Conservation (phyloP, 305 asterid genomes). For the Vinca major region DNA sequence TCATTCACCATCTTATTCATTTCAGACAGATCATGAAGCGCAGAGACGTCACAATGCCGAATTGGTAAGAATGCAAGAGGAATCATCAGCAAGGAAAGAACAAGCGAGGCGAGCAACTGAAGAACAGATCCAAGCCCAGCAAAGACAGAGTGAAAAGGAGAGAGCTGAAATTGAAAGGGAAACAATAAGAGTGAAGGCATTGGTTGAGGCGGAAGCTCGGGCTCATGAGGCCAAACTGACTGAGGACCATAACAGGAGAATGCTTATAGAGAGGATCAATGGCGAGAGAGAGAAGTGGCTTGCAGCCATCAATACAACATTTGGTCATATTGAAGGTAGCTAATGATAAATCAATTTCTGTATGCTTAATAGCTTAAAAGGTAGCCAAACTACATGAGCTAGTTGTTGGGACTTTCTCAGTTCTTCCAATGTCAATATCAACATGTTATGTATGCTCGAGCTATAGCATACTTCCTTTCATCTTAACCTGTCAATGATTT, state of each 20-base stretch:
- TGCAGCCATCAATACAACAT: slow-evolving; percentile 86
- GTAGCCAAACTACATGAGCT: not conserved
- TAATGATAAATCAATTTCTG: slow-evolving; percentile 4
- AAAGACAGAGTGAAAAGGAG: slow-evolving; percentile 79
- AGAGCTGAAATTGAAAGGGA: slow-evolving; percentile 90
- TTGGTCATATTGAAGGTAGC: slow-evolving; percentile 87
- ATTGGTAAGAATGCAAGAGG: slow-evolving; percentile 89
- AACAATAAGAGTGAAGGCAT: slow-evolving; percentile 78
- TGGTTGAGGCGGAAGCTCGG: slow-evolving; percentile 93
- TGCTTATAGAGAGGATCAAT: slow-evolving; percentile 67
- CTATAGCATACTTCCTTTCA: too few species aligned
- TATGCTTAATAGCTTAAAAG: not conserved
- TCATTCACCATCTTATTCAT: slow-evolving; percentile 14
- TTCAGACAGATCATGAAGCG: slow-evolving; percentile 77
- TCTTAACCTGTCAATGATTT: not conserved
- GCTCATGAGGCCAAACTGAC: slow-evolving; percentile 90
- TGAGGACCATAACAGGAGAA: slow-evolving; percentile 80
- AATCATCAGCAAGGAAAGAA: slow-evolving; percentile 76
- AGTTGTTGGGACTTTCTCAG: not conserved
- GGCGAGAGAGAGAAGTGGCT: slow-evolving; percentile 99
- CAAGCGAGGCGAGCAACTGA: slow-evolving; percentile 89
- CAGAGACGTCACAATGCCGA: slow-evolving; percentile 78
- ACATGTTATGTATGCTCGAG: not conserved
- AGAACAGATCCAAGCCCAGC: slow-evolving; percentile 93
- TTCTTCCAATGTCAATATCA: not conserved